Conservation (phyloP, 345 rosid genomes). For the Hibiscus trionum region DNA sequence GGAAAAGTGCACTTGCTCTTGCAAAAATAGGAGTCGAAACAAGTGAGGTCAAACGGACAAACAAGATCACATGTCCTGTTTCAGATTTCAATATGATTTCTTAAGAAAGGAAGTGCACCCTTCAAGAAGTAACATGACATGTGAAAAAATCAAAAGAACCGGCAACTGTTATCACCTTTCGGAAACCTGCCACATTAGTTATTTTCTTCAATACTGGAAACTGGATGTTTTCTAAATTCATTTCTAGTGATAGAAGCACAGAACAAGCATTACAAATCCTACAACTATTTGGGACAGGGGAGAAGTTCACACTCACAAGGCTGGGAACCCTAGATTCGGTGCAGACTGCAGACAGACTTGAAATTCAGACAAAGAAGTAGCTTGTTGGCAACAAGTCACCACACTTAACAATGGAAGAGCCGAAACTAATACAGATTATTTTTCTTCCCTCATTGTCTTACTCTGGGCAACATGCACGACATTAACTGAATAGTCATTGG, state of each 20-base stretch:
- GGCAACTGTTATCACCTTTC: background rate
- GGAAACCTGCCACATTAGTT: background rate
- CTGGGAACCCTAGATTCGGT: background rate
- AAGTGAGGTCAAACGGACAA: background rate
- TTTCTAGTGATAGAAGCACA: background rate
- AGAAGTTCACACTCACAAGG: background rate
- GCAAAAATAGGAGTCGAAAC: background rate
- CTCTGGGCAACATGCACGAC: background rate
- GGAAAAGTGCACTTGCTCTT: background rate
- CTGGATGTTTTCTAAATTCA: too few species aligned
- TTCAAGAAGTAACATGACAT: background rate
- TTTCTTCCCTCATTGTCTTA: background rate
- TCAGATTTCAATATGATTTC: background rate
- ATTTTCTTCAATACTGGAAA: background rate
- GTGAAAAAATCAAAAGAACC: background rate
- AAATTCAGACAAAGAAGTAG: background rate
- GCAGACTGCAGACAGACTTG: background rate
- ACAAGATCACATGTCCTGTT: background rate
- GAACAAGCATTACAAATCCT: too few species aligned
- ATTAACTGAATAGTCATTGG: background rate
- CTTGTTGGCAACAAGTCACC: background rate
- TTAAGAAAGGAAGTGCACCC: background rate
- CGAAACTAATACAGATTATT: background rate
- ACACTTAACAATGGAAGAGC: background rate
- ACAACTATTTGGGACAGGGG: background rate